phyloP scores from a whole-genome alignment of 768 basidiomycete species.

The Boletellus ananas region DNA sequence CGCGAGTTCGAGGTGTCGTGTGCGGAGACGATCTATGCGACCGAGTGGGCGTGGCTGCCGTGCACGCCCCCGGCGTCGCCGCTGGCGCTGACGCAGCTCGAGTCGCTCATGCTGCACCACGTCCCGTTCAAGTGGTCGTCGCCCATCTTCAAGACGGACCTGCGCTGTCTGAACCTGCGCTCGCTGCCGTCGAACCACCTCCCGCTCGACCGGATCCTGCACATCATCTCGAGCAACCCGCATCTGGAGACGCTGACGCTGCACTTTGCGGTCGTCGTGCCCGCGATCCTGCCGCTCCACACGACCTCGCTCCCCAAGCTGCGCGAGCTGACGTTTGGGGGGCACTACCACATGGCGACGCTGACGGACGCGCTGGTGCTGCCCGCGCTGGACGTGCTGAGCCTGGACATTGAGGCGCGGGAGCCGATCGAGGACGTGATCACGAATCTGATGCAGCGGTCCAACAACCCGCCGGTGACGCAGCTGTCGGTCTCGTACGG shows the following conservation, averaged over 20 bases:
- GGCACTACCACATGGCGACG: constrained; percentile 59
- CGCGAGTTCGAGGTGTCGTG: constrained; percentile 77
- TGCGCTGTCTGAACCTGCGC: constrained; percentile 59
- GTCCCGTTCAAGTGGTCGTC: constrained; percentile 78
- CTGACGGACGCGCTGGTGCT: constrained; percentile 59
- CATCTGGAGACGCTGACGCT: constrained; percentile 53
- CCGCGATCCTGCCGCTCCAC: constrained; percentile 59
- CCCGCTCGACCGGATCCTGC: constrained; percentile 65
- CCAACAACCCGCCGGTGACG: constrained; percentile 52
- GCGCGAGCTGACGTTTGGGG: constrained; percentile 55
- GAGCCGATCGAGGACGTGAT: constrained; percentile 74
- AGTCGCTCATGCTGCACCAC: constrained; percentile 61
- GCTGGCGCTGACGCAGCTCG: constrained; percentile 44
- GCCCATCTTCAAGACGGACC: constrained; percentile 59
- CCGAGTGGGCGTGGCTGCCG: constrained; percentile 76
- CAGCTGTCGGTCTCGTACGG: constrained; percentile 64
- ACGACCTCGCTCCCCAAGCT: constrained; percentile 52
- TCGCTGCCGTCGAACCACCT: constrained; percentile 61
- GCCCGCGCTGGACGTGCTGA: constrained; percentile 56
- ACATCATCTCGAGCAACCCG: constrained; percentile 58
- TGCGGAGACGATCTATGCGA: constrained; percentile 54
- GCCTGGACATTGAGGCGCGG: constrained; percentile 69
- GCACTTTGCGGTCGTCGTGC: constrained; percentile 58
- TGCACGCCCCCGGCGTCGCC: constrained; percentile 37
- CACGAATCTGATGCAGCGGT: constrained; percentile 55